Evolutionary conservation across 257 asterid genomes (phyloP).

Genomic region (Hygrophila difformis): DNA sequence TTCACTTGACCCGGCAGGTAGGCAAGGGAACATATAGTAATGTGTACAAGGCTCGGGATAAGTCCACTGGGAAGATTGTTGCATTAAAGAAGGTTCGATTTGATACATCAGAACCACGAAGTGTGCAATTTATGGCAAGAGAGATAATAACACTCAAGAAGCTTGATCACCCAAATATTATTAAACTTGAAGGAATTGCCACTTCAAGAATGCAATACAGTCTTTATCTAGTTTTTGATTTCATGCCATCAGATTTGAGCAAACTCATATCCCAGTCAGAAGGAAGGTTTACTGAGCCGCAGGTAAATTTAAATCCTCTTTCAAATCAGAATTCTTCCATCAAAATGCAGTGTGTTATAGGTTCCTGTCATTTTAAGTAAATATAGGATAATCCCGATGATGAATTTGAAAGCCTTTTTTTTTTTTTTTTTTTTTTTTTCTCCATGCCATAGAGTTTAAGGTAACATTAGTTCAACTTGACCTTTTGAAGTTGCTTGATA

Average conservation of each 20-base stretch:
- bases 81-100: constrained; percentile 77
- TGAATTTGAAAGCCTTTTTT: too few relatives aligned
- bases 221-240: constrained; percentile 65
- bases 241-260: constrained; percentile 60
- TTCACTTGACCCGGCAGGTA: constrained; percentile 44
- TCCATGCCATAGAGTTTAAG: too few relatives aligned
- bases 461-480: too few relatives aligned
- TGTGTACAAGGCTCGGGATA: constrained; percentile 71
- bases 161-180: constrained; percentile 74
- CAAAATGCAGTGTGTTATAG: too few relatives aligned
- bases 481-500: too few relatives aligned
- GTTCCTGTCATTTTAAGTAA: too few relatives aligned
- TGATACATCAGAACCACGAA: constrained; percentile 67
- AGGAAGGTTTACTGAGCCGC: constrained; percentile 61
- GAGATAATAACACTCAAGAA: constrained; percentile 58
- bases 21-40: constrained; percentile 92
- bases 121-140: constrained; percentile 81
- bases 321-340: too few relatives aligned
- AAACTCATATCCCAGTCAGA: constrained; percentile 38
- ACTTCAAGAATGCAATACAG: constrained; percentile 91
- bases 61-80: constrained; percentile 45
- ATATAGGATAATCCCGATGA: too few relatives aligned
- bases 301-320: constrained; percentile 30
- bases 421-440: too few relatives aligned
- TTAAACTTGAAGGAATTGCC: constrained; percentile 75